Evolutionary conservation across 768 basidiomycete genomes (phyloP).

Genomic region (Mycena belliarum): DNA sequence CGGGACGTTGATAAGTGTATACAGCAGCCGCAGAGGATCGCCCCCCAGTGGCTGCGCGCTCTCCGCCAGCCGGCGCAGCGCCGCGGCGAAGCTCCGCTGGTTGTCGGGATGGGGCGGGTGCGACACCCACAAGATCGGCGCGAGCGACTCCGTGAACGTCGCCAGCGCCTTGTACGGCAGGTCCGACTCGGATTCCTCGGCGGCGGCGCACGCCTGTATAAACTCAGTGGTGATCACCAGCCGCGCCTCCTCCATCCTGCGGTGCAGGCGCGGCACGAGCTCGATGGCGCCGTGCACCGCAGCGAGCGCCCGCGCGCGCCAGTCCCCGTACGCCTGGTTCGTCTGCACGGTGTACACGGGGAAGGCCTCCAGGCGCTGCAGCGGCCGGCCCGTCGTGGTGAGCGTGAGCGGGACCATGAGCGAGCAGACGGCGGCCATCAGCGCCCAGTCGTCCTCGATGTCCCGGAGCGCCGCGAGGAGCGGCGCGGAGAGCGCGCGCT

Average conservation of each 20-base stretch:
- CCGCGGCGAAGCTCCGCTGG: slow-evolving; percentile 13
- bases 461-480: background rate
- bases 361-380: slow-evolving; percentile 6
- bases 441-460: slow-evolving; percentile 11
- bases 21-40: slow-evolving; percentile 6
- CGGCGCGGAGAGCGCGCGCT: background rate
- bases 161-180: slow-evolving; percentile 13
- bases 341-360: slow-evolving; percentile 8
- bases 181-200: background rate
- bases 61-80: slow-evolving; percentile 5
- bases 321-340: background rate
- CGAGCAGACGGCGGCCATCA: slow-evolving; percentile 11
- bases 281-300: slow-evolving; percentile 1
- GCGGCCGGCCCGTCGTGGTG: slow-evolving; percentile 1
- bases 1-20: background rate
- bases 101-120: slow-evolving; percentile 1
- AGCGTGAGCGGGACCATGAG: slow-evolving; percentile 5
- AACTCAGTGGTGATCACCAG: slow-evolving; percentile 14
- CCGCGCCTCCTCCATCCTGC: slow-evolving; percentile 14
- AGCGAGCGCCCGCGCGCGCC: slow-evolving; percentile 1
- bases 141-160: slow-evolving; percentile 2
- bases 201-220: slow-evolving; percentile 2
- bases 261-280: slow-evolving; percentile 10
- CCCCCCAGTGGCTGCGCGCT: background rate
- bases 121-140: slow-evolving; percentile 4